Conservation (phyloP, 352 stramenopile genomes). For the Globisporangium splendens region DNA sequence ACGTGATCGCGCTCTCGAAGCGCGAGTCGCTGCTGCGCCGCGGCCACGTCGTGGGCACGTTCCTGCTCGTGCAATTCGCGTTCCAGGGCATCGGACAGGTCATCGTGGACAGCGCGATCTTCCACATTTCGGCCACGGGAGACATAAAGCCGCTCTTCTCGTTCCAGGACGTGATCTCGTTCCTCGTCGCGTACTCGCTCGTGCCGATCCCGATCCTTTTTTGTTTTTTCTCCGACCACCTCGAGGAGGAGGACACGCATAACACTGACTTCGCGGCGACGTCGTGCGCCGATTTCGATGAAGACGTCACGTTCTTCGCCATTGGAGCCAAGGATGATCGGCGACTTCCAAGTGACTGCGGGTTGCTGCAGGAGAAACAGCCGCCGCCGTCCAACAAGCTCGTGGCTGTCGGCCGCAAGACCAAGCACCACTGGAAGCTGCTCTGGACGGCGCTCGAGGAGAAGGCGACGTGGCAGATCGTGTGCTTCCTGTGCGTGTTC, state of each 20-base stretch:
- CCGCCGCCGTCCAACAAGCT: background rate
- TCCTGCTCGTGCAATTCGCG: conserved; percentile 32
- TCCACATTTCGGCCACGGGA: conserved; percentile 19
- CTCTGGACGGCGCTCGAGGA: conserved; percentile 30
- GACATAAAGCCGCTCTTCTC: conserved; percentile 14
- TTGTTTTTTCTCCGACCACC: conserved; percentile 33
- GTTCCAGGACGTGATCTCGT: conserved; percentile 26
- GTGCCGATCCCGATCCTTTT: conserved; percentile 34
- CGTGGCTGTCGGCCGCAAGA: background rate
- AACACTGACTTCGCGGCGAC: conserved; percentile 1
- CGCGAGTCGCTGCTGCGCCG: conserved; percentile 22
- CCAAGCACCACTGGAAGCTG: conserved; percentile 27
- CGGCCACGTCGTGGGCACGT: conserved; percentile 33
- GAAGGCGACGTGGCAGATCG: conserved; percentile 36
- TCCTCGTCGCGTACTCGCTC: conserved; percentile 34
- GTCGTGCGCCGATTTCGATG: conserved; percentile 5
- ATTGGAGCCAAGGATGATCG: conserved; percentile 17
- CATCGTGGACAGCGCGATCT: conserved; percentile 26
- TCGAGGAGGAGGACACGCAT: conserved; percentile 8
- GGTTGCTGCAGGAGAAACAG: conserved; percentile 17
- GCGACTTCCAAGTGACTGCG: conserved; percentile 4
- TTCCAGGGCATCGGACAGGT: conserved; percentile 36
- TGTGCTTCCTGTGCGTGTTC: conserved; percentile 38
- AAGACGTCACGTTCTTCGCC: conserved; percentile 8
- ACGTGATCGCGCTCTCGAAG: conserved; percentile 40